phyloP scores from a whole-genome alignment of 2,329 filamentous ascomycete genomes.

The Elsinoe perseae region DNA sequence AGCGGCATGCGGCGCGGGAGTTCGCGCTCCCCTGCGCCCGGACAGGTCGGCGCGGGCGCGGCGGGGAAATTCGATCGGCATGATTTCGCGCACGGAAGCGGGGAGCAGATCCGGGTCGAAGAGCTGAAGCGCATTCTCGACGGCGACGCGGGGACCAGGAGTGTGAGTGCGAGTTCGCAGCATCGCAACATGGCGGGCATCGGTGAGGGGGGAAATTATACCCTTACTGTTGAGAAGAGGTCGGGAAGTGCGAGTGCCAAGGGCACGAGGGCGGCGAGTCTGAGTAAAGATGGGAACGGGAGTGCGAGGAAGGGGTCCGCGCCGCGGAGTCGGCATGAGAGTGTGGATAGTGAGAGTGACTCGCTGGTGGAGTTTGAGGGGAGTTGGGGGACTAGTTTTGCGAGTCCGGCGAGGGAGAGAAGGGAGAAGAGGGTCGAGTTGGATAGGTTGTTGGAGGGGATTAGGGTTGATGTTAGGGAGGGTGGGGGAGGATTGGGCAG shows the following conservation, averaged over 20 bases:
- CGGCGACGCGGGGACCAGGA: conserved; percentile 32
- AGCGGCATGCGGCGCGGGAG: conserved; percentile 1
- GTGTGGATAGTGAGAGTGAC: conserved; percentile 50
- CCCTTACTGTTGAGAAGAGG: conserved; percentile 26
- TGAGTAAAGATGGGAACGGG: conserved; percentile 32
- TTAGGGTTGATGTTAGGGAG: conserved; percentile 10
- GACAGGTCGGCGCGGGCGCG: background rate
- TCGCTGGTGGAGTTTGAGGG: conserved; percentile 49
- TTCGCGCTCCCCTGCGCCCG: conserved; percentile 10
- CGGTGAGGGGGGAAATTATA: conserved; percentile 18
- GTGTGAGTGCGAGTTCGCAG: conserved; percentile 33
- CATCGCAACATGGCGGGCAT: background rate
- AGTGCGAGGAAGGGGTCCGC: conserved; percentile 30
- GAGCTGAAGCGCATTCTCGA: conserved; percentile 41
- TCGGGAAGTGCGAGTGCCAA: conserved; percentile 32
- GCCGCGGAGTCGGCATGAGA: background rate
- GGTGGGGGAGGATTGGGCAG: conserved; percentile 7
- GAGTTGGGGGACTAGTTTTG: conserved; percentile 15
- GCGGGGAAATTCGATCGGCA: conserved; percentile 14
- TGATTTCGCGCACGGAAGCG: conserved; percentile 30
- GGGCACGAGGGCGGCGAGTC: background rate
- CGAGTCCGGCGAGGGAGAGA: conserved; percentile 1
- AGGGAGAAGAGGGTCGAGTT: conserved; percentile 6
- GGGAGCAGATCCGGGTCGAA: conserved; percentile 39
- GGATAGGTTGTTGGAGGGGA: conserved; percentile 15